Percentiles rank a stretch among this genome's conserved stretches.
Evolutionary conservation across 495 filamentous ascomycete genomes (phyloP).

Genomic region (Hypoxylon cercidicola): DNA sequence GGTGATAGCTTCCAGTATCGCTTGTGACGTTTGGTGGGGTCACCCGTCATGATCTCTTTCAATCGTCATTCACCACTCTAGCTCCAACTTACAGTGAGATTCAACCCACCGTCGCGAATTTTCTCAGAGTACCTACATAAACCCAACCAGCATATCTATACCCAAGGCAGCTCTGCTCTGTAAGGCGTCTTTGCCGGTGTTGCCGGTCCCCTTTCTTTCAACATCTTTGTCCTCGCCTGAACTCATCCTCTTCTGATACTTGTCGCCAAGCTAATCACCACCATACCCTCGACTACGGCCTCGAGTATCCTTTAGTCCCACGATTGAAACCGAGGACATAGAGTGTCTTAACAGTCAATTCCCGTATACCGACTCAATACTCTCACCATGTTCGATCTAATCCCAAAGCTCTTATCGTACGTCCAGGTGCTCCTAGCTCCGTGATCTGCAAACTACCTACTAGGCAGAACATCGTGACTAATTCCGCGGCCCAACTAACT

Average conservation of each 20-base stretch:
- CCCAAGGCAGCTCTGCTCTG: background rate
- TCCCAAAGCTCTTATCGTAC: conserved; percentile 83
- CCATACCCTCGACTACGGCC: conserved; percentile 4
- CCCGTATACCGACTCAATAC: background rate
- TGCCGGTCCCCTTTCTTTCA: conserved; percentile 25
- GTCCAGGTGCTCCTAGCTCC: conserved; percentile 45
- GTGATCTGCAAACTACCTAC: background rate
- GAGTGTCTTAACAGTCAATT: background rate
- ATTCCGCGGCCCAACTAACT: conserved; percentile 17
- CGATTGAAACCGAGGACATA: conserved; percentile 1
- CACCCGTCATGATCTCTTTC: conserved; percentile 37
- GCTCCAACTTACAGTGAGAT: conserved; percentile 21
- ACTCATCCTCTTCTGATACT: conserved; percentile 1
- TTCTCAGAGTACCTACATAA: conserved; percentile 5
- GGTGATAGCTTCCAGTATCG: conserved; percentile 23
- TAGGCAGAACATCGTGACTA: conserved; percentile 11
- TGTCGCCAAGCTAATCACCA: conserved; percentile 2
- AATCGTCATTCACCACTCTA: conserved; percentile 34
- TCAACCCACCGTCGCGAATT: conserved; percentile 10
- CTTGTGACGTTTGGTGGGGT: conserved; percentile 44
- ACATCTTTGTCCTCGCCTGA: too few species aligned
- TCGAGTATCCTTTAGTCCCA: conserved; percentile 2
- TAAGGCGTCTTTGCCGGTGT: conserved; percentile 16
- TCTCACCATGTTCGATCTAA: conserved; percentile 77
- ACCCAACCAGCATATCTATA: conserved; percentile 13